Conservation (phyloP, 2,329 filamentous ascomycete species). For the Colletotrichum sp. region DNA sequence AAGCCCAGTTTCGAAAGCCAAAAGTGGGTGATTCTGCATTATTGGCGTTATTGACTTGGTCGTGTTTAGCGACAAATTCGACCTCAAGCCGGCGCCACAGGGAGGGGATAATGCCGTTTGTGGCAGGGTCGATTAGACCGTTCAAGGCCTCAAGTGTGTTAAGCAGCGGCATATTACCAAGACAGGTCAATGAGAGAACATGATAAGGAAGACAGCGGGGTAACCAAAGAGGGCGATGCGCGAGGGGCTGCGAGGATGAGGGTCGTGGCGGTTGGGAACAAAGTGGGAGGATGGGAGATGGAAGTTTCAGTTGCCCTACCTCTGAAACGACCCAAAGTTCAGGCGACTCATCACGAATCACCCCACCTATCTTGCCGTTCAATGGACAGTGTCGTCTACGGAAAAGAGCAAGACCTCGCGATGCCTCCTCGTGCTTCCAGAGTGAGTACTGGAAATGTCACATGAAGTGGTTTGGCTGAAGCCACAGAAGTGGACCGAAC, state of each 20-base stretch:
- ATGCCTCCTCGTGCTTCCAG: neutral
- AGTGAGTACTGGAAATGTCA: neutral
- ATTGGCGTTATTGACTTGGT: neutral
- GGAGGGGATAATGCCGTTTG: neutral
- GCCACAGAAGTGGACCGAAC: too few species aligned
- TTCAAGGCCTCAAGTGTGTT: neutral
- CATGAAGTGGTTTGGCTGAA: too few species aligned
- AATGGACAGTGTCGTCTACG: neutral
- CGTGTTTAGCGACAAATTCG: neutral
- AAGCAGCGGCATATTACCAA: neutral
- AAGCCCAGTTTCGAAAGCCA: neutral
- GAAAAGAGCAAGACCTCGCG: neutral
- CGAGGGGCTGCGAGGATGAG: neutral
- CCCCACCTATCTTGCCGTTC: neutral
- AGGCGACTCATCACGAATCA: neutral
- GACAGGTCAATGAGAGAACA: neutral
- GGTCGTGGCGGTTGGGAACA: neutral
- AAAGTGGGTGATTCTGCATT: neutral
- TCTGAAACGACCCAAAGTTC: neutral
- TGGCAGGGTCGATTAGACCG: neutral
- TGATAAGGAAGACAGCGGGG: neutral
- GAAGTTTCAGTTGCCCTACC: neutral
- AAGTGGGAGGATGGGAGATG: neutral
- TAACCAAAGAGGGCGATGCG: neutral
- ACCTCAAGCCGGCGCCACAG: neutral